Conservation (phyloP, 306 rosid genomes). For the Lablab purpureus region DNA sequence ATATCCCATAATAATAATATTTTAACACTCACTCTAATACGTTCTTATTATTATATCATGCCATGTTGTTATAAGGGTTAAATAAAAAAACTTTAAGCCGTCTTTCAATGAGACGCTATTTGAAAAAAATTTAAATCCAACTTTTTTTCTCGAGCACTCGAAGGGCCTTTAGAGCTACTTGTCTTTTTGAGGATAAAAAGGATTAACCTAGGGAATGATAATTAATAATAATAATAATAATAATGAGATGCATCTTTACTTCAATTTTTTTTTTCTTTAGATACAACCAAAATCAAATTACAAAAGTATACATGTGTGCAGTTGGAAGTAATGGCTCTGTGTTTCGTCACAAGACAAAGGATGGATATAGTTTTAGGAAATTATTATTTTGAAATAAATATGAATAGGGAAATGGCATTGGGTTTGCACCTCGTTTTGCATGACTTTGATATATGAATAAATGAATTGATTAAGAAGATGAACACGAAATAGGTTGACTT, state of each 20-base stretch:
- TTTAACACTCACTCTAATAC: no score
- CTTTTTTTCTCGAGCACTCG: neutral
- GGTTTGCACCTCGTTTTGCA: neutral
- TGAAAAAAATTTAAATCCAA: no score
- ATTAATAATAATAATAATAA: neutral
- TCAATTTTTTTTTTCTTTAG: neutral
- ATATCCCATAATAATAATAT: no score
- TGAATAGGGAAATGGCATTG: neutral
- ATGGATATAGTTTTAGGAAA: no score
- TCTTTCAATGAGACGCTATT: no score
- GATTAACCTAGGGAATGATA: neutral
- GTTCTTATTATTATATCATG: no score
- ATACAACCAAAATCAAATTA: neutral
- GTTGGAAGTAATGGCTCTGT: neutral
- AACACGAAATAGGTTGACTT: constrained; percentile 51
- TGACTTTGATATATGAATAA: no score
- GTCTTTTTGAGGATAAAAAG: neutral
- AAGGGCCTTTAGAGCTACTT: neutral
- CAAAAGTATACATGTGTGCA: neutral
- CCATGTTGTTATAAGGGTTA: no score
- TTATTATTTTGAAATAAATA: no score
- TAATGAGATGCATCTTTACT: neutral
- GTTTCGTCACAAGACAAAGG: neutral
- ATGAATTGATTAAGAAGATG: no score
- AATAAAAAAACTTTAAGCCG: no score